A percentile compares a stretch with the other conserved stretches of the same genome.
Evolutionary conservation across 305 asterid species (phyloP).

Genomic region (Solanum chacoense): DNA sequence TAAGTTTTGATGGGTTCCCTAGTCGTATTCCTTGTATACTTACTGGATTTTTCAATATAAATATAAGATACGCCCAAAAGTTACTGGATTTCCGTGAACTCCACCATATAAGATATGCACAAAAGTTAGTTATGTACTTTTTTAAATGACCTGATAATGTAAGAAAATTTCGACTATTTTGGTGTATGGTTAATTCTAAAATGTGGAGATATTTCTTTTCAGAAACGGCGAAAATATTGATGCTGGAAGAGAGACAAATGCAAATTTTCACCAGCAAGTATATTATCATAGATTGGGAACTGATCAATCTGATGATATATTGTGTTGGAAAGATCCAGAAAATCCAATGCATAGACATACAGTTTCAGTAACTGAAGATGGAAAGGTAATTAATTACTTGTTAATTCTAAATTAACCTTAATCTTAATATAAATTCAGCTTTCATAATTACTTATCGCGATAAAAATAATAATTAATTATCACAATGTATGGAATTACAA

Average conservation of each 20-base stretch:
- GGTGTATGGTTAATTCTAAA: not conserved
- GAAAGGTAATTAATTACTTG: constrained; percentile 41
- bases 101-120: not conserved
- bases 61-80: not conserved
- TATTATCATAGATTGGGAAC: constrained; percentile 92
- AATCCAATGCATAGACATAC: constrained; percentile 66
- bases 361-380: constrained; percentile 80
- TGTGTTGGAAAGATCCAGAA: constrained; percentile 73
- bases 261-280: constrained; percentile 65
- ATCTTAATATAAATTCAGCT: not conserved
- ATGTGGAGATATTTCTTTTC: not conserved
- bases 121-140: not conserved
- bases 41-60: not conserved
- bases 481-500: not conserved
- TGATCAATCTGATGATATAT: constrained; percentile 82
- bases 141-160: not conserved
- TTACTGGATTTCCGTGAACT: not conserved
- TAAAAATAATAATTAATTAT: too few relatives aligned
- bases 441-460: not conserved
- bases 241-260: constrained; percentile 80
- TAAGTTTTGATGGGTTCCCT: constrained; percentile 20
- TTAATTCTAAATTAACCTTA: not conserved
- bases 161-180: not conserved
- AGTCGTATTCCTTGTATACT: not conserved
- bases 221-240: constrained; percentile 71